Evolutionary conservation across 768 basidiomycete genomes (phyloP).

Genomic region (Naganishia vaughanmartiniae): DNA sequence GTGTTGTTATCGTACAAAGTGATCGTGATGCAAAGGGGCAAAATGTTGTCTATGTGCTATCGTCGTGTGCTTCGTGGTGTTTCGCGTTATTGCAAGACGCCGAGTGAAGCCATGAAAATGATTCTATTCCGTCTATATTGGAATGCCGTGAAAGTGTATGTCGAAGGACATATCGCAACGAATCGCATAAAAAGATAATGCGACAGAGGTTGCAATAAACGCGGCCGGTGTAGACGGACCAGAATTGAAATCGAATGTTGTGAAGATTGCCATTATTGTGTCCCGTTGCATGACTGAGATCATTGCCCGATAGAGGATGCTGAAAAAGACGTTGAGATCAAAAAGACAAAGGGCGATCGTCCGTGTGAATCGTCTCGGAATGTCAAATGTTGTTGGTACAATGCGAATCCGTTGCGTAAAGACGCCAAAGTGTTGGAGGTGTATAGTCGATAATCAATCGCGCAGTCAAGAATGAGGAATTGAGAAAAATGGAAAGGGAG

Average conservation of each 20-base stretch:
- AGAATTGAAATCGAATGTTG: constrained; percentile 25
- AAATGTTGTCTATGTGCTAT: constrained; percentile 5
- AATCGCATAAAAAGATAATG: background rate
- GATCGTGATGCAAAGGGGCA: constrained; percentile 21
- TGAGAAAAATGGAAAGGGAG: background rate
- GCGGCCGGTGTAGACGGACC: constrained; percentile 26
- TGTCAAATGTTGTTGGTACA: constrained; percentile 20
- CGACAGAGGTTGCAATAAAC: background rate
- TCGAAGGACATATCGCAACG: constrained; percentile 4
- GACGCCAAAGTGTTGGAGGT: constrained; percentile 23
- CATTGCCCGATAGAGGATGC: constrained; percentile 12
- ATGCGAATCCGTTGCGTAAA: constrained; percentile 21
- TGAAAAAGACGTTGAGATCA: constrained; percentile 9
- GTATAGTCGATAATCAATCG: constrained; percentile 24
- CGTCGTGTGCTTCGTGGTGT: background rate
- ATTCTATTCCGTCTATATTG: constrained; percentile 23
- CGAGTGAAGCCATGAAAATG: constrained; percentile 11
- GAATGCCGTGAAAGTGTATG: constrained; percentile 6
- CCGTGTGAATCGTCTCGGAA: background rate
- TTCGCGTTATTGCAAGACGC: background rate
- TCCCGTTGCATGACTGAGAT: constrained; percentile 10
- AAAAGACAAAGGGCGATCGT: constrained; percentile 20
- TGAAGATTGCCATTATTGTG: constrained; percentile 19
- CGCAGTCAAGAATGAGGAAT: background rate
- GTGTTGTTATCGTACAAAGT: constrained; percentile 4